Evolutionary conservation across 805 yeast genomes (phyloP), one percentile per base, ranked within the genome.

Genomic region (Metschnikowia kunwiensis): DNA sequence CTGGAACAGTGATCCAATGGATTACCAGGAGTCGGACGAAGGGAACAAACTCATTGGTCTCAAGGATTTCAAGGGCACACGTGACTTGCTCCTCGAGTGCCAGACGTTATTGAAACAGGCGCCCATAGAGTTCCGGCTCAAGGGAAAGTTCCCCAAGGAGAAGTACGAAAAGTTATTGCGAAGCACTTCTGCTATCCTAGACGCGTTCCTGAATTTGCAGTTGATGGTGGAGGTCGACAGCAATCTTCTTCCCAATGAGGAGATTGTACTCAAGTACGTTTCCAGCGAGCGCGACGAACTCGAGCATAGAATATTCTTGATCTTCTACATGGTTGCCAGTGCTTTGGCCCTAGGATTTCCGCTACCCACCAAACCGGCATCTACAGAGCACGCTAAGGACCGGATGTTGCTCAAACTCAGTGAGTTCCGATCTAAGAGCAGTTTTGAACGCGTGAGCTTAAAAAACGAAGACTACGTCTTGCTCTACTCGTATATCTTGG

Each of bases 291-390:
- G 89, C 41, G 68, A 62, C 9, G 94, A 86, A 51, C 63, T 86
- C 13, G 84, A 82, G 51, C 80, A 80, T 44, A 60, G 91, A 13
- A 74, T 86, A 2, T 86, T 86, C 46, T 61, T 86, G 41, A 77
- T 82, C 5, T 86, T 86, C 54, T 86, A 86, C 61, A 80, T 80
- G 82, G 61, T 82, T 11, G 79, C 94, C 2, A 78, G 91, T 8
- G 83, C 94, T 0, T 67, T 86, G 63, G 73, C 77, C 27, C 62
- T 86, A 7, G 87, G 88, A 3, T 77, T 84, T 38, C 95, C 95
- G 2, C 54, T 86, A 16, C 94, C 95, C 0, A 75, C 73, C 16
- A 80, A 79, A 47, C 81, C 89, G 1, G 91, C 93, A 0, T 78
- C 86, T 0, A 81, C 87, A 0, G 84, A 76, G 27, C 84, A 81